Conservation (phyloP, 192 early-diverging fungal species). For the Backusella westeae region DNA sequence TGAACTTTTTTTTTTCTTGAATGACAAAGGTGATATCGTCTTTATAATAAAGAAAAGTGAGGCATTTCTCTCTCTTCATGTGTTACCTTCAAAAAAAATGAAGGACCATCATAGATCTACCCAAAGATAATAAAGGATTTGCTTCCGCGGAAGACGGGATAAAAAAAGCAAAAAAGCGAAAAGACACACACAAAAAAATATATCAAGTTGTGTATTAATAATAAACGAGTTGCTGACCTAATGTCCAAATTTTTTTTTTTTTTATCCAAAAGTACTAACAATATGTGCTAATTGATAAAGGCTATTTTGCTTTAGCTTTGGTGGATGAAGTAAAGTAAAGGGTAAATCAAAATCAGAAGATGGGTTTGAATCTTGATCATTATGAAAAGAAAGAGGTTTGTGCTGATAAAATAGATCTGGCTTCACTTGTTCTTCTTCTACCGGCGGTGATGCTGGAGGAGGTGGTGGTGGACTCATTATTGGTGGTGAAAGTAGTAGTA, state of each 20-base stretch:
- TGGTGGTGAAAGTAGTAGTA: background rate
- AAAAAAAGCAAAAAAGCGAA: background rate
- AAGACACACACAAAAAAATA: background rate
- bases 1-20: background rate
- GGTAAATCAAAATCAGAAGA: background rate
- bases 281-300: slow-evolving; percentile 30
- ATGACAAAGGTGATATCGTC: background rate
- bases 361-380: background rate
- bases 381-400: slow-evolving; percentile 12
- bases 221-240: background rate
- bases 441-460: background rate
- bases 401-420: slow-evolving; percentile 24
- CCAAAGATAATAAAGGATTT: background rate
- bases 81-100: background rate
- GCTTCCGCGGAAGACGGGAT: background rate
- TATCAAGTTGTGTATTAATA: background rate
- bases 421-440: background rate
- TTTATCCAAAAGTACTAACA: slow-evolving; percentile 37
- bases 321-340: slow-evolving; percentile 21
- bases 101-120: background rate
- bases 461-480: background rate
- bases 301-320: background rate
- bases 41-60: too few relatives aligned
- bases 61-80: background rate
- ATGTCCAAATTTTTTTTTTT: background rate